Conservation (phyloP, 192 early-diverging fungal species). For the Linnemannia hyalina region DNA sequence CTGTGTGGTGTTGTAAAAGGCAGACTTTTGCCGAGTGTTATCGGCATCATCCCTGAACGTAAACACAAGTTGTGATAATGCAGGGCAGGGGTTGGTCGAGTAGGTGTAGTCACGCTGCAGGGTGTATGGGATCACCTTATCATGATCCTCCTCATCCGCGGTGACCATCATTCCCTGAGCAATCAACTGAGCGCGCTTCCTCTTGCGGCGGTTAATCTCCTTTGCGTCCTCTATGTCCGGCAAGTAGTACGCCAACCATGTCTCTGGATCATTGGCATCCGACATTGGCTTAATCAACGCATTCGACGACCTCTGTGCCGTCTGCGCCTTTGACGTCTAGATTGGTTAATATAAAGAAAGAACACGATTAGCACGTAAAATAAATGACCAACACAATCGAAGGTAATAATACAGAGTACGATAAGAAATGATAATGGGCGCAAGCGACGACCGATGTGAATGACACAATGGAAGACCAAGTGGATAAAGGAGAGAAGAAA, state of each 20-base stretch:
- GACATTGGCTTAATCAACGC: constrained; percentile 53
- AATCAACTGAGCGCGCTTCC: constrained; percentile 25
- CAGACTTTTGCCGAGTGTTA: constrained; percentile 30
- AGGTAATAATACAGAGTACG: too few relatives aligned
- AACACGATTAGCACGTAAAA: too few relatives aligned
- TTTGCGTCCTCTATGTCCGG: constrained; percentile 45
- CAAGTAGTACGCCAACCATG: constrained; percentile 50
- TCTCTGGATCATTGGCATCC: constrained; percentile 49
- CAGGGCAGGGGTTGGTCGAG: constrained; percentile 42
- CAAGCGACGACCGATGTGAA: too few relatives aligned
- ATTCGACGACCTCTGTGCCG: constrained; percentile 50
- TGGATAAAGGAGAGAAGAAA: neutral
- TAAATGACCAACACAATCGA: too few relatives aligned
- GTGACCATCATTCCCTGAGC: constrained; percentile 23
- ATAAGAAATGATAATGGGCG: too few relatives aligned
- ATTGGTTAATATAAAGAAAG: neutral
- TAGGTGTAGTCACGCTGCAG: constrained; percentile 55
- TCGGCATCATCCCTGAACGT: constrained; percentile 46
- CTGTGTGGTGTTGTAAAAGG: constrained; percentile 53
- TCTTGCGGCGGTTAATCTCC: constrained; percentile 42
- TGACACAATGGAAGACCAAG: too few relatives aligned
- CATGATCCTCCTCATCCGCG: constrained; percentile 33
- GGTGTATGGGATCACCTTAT: constrained; percentile 22
- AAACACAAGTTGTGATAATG: constrained; percentile 44
- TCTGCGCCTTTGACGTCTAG: constrained; percentile 33